A percentile compares a stretch with the other conserved stretches of the same genome.
phyloP scores from a whole-genome alignment of 768 basidiomycete species.

The Boletellus ananiceps region DNA sequence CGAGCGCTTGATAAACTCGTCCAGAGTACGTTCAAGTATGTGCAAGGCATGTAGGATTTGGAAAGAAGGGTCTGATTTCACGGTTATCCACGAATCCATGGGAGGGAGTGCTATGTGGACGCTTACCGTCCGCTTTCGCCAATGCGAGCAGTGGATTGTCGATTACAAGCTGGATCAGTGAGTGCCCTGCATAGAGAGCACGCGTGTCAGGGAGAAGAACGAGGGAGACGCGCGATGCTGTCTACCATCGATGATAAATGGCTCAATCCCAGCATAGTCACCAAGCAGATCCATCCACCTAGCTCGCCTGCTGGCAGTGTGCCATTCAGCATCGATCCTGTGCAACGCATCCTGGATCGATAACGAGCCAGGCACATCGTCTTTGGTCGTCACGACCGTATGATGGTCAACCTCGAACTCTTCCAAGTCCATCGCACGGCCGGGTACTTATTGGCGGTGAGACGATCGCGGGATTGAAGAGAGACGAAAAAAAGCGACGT shows the following conservation, averaged over 20 bases:
- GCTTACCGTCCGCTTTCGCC: constrained; percentile 42
- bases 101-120: not conserved
- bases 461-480: not conserved
- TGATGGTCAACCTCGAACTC: constrained; percentile 30
- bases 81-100: not conserved
- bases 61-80: constrained; percentile 44
- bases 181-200: constrained; percentile 45
- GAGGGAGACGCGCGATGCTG: not conserved
- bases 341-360: constrained; percentile 24
- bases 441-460: not conserved
- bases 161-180: constrained; percentile 53
- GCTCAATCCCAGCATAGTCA: constrained; percentile 65
- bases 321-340: constrained; percentile 39
- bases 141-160: constrained; percentile 59
- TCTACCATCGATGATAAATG: constrained; percentile 61
- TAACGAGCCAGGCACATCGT: not conserved
- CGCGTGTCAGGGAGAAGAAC: constrained; percentile 1
- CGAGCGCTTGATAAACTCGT: constrained; percentile 44
- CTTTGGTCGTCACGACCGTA: not conserved
- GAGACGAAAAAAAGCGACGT: not conserved
- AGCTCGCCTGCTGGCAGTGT: constrained; percentile 33
- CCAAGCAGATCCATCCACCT: constrained; percentile 69
- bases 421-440: constrained; percentile 35
- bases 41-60: constrained; percentile 62
- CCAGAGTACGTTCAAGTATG: constrained; percentile 47